Evolutionary conservation across 2,329 filamentous ascomycete species (phyloP), one percentile per base, ranked within the genome.

Genomic region (Pseudocercospora ulei): DNA sequence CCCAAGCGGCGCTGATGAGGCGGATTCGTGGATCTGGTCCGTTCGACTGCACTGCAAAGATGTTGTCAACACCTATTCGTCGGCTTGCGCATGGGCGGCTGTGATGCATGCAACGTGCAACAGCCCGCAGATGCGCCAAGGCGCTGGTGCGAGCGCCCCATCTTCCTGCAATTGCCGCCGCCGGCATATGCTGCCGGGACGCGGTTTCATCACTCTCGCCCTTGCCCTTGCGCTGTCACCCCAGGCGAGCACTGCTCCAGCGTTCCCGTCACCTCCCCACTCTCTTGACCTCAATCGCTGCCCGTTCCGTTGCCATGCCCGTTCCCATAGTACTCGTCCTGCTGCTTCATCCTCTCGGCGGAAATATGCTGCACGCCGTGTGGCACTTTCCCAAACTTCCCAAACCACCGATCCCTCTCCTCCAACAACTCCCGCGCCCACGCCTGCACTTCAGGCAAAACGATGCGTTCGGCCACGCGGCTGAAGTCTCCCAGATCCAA

Each of bases 401-500:
- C 69, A 84, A 85, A 94, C 54, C 85, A 80, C 18, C 65, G 69
- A 50, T 80, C 71, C 39, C 87, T 71, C 67, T 96, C 88, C 52
- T 69, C 66, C 48, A 96, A 65, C 18, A 95, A 66, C 48, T 85
- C 76, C 16, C 73, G 69, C 0, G 79, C 81, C 88, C 88, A 96
- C 7, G 67, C 73, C 65, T 78, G 76, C 50, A 86, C 81, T 65
- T 94, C 88, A 0, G 76, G 73, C 49, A 92, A 68, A 38, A 72
- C 69, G 50, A 96, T 80, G 52, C 74, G 76, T 30, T 67, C 71
- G 5, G 82, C 75, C 2, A 95, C 90, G 57, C 81, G 80, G 0
- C 76, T 73, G 52, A 98, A 96, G 65, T 98, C 90, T 36, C 80
- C 76, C 35, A 98, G 66, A 60, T 96, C 85, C 24, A 85, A 61